Evolutionary conservation across 371 early-diverging fungal species (phyloP).

Genomic region (Mucor velutinosus): DNA sequence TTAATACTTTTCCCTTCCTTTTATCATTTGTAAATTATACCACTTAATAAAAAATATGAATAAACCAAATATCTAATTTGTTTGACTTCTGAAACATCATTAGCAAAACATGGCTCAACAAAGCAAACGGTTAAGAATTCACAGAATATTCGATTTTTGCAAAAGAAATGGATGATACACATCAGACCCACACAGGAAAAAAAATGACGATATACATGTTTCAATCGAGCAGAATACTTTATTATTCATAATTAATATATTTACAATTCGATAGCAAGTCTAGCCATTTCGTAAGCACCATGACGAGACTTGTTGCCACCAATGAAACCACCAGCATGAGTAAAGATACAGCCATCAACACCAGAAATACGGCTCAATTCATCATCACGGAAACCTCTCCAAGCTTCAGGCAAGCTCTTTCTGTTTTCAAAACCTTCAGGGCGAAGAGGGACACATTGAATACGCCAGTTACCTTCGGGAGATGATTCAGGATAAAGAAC

Average conservation of each 20-base stretch:
- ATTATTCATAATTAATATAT: slow-evolving; percentile 6
- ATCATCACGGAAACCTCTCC: slow-evolving; percentile 95
- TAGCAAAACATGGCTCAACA: no score
- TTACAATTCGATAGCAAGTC: slow-evolving; percentile 49
- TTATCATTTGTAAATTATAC: neutral
- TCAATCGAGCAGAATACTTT: neutral
- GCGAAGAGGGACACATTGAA: slow-evolving; percentile 79
- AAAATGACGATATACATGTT: neutral
- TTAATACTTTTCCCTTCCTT: neutral
- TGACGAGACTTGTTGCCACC: slow-evolving; percentile 51
- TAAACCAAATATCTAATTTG: neutral
- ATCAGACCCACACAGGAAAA: no score
- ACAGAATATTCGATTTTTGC: neutral
- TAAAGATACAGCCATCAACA: slow-evolving; percentile 89
- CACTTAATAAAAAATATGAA: neutral
- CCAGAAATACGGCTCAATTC: slow-evolving; percentile 78
- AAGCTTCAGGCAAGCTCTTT: slow-evolving; percentile 90
- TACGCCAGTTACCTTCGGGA: slow-evolving; percentile 66
- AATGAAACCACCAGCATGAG: slow-evolving; percentile 87
- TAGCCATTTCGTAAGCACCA: slow-evolving; percentile 54
- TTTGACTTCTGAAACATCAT: neutral
- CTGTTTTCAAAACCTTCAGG: slow-evolving; percentile 86
- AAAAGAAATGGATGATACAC: neutral
- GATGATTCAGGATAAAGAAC: slow-evolving; percentile 80
- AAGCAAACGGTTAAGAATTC: no score